Evolutionary conservation across 768 basidiomycete genomes (phyloP).

Genomic region (Serendipita sp.): DNA sequence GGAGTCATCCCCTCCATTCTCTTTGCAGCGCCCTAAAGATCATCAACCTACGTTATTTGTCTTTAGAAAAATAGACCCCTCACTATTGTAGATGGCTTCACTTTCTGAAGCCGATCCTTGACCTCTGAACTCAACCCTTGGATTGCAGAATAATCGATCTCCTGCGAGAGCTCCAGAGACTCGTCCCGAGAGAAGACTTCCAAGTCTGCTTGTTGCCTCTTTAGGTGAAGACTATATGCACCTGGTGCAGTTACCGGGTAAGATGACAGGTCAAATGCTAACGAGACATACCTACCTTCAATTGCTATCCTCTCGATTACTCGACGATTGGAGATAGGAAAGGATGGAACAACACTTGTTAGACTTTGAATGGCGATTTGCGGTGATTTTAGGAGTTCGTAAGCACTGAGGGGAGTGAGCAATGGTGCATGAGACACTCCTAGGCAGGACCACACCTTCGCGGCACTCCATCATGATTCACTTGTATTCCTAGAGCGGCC

Average conservation of each 20-base stretch:
- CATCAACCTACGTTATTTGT: not conserved
- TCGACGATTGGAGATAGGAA: slow-evolving; percentile 32
- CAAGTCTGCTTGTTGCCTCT: slow-evolving; percentile 61
- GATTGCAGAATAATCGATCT: slow-evolving; percentile 52
- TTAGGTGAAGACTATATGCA: slow-evolving; percentile 28
- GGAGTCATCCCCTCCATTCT: slow-evolving; percentile 92
- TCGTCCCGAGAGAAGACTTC: slow-evolving; percentile 63
- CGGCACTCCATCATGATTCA: slow-evolving; percentile 27
- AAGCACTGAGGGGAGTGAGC: slow-evolving; percentile 36
- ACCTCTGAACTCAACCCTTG: slow-evolving; percentile 64
- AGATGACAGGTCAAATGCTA: not conserved
- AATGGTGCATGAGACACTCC: not conserved
- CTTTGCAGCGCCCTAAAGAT: slow-evolving; percentile 66
- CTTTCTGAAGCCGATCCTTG: slow-evolving; percentile 39
- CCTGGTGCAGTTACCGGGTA: slow-evolving; percentile 40
- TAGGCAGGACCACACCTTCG: slow-evolving; percentile 23
- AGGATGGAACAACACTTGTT: slow-evolving; percentile 28
- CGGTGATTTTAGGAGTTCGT: slow-evolving; percentile 50
- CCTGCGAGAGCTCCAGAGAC: slow-evolving; percentile 44
- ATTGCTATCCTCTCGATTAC: slow-evolving; percentile 47
- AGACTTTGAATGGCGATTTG: slow-evolving; percentile 31
- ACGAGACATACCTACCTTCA: slow-evolving; percentile 35
- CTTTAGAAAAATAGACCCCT: slow-evolving; percentile 10
- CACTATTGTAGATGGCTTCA: slow-evolving; percentile 57
- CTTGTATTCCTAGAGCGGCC: slow-evolving; percentile 25